Base-by-base conservation (phyloP, 768 basidiomycete species). In the Phylloporus sp. region DNA sequence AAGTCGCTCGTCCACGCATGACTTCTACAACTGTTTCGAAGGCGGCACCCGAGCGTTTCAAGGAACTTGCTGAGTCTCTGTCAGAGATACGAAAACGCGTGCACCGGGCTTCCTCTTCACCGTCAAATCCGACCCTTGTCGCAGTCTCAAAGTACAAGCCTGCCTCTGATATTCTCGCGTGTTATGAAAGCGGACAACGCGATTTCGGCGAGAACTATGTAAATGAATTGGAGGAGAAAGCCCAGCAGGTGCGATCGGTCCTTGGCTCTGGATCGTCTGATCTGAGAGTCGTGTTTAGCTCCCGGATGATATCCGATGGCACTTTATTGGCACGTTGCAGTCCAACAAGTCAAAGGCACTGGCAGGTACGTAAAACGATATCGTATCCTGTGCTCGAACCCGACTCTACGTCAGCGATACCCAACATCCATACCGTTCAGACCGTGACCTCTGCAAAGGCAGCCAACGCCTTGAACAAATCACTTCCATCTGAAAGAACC, bases 181-280 rank as follows among this genome's bases (percentile, higher is more conserved):
- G 91, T 54, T 90, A 88, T 61, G 76, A 86, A 40, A 73, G 75
- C 13, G 90, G 87, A 0, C 89, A 96, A 53, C 72, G 83, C 3
- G 90, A 95, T 65, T 99, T 98, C 61, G 96, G 96, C 7, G 96
- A 99, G 71, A 99, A 99, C 65, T 98, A 97, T 60, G 91, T 92
- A 10, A 86, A 94, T 55, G 94, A 98, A 59, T 67, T 98, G 50
- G 84, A 82, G 31, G 91, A 90, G 26, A 96, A 96, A 62, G 90
- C 92, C 0, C 71, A 70, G 48, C 71, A 76, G 59, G 87, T 88
- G 63, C 52, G 78, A 68, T 44, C 33, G 9, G 18, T 27, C 24
- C 35, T 34, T 22, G 5, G 6, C 23, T 26, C 22, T 37, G 18
- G 6, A 10, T 31, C n/a, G 43, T 37, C 46, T 55, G 41, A 51